Base-by-base conservation (phyloP, 108 stramenopile genomes). In the Cyclotella cryptica region DNA sequence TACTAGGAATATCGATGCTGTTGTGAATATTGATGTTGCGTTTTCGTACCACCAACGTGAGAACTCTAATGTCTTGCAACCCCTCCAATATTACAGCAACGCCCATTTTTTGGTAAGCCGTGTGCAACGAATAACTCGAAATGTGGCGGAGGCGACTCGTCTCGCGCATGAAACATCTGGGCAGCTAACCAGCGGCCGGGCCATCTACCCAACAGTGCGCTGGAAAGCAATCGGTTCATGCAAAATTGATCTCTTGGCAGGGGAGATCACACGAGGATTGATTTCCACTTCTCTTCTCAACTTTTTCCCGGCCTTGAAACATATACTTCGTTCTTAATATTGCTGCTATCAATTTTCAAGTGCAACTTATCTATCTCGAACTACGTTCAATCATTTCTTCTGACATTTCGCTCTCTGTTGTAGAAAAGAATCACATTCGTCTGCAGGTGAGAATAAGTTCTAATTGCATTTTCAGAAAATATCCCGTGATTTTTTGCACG, bases 131-230 rank as follows among this genome's bases (percentile, higher is more conserved):
- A n/a, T n/a, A n/a, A n/a, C n/a, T n/a, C n/a, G n/a, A n/a, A n/a
- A 8, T 51, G 8, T 19, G 3, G 49, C 49, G 53, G 9, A 24
- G 17, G 14, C 39, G 39, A 14, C n/a, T 59, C 44, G 47, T 42
- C 24, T 30, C 35, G 27, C 41, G 80, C 80, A 74, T 74, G 80
- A 70, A 74, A 62, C 63, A 57, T 81, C 80, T 81, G 80, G 80
- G 80, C 80, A 81, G 80, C 80, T 60, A 70, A 81, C 80, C 72
- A 81, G 73, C 68, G 80, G 80, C 73, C 80, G 80, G 80, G 80
- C 73, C 80, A 81, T 81, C 80, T 65, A 72, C 80, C 73, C 80
- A 81, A 81, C 57, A 81, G 80, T 81, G 80, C 67, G 57, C 73
- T 81, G 72, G 80, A 74, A 81, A 68, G 80, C 80, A 81, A 81